These are phyloP conservation scores for Tremella yokohamensis DNA, from an alignment of 768 basidiomycete genomes.

Conservation along the genomic window DNA sequence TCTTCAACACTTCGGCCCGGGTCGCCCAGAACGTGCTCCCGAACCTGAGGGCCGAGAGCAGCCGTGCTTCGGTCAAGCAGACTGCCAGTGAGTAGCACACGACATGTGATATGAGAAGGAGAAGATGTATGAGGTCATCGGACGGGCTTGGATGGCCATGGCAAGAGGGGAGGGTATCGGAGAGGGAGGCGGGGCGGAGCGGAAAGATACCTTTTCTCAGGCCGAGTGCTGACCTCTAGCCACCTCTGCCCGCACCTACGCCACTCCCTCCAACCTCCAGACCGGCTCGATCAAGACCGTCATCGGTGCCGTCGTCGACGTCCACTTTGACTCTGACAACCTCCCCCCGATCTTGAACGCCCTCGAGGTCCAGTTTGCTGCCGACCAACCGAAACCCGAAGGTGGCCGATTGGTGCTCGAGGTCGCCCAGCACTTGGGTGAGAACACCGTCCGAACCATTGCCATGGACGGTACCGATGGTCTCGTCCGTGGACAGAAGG, in stretches of 20 bases:
- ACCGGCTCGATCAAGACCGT: conserved; percentile 90
- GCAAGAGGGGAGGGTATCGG: too few relatives aligned
- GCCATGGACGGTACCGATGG: conserved; percentile 99
- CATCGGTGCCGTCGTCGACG: conserved; percentile 99
- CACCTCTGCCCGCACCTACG: conserved; percentile 66
- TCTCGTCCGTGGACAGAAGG: conserved; percentile 97
- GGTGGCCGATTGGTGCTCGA: conserved; percentile 98
- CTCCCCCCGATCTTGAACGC: conserved; percentile 98
- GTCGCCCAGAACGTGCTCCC: conserved; percentile 39
- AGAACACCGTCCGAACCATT: conserved; percentile 99
- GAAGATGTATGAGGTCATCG: too few relatives aligned
- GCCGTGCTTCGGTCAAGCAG: conserved; percentile 27
- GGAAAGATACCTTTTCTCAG: too few relatives aligned
- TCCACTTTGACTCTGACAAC: conserved; percentile 91
- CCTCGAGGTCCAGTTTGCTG: conserved; percentile 76
- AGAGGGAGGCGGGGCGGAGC: too few relatives aligned
- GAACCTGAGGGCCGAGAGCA: conserved; percentile 29
- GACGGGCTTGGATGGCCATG: too few relatives aligned
- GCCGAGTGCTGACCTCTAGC: conserved; percentile 14
- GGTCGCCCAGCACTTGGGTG: conserved; percentile 96
- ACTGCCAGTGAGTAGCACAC: too few relatives aligned
- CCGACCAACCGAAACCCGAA: conserved; percentile 60
- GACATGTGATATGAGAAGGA: too few relatives aligned
- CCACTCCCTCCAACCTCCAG: conserved; percentile 74
- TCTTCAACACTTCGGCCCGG: conserved; percentile 48